Evolutionary conservation across 148 eudicot species (phyloP).

Genomic region (Fallopia convolvulus): DNA sequence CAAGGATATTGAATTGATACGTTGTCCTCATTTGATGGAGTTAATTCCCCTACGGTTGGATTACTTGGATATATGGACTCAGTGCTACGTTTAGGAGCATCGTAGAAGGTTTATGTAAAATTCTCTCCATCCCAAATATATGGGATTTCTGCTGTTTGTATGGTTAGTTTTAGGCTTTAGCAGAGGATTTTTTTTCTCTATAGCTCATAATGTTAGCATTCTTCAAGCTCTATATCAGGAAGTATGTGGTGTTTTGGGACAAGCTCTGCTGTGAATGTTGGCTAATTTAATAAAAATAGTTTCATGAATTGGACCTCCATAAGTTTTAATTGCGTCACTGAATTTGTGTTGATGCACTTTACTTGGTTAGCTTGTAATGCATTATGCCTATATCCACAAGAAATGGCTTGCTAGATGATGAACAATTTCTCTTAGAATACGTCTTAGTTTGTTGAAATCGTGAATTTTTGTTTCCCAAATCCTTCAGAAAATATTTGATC

Average conservation of each 20-base stretch:
- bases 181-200: not conserved
- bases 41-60: not conserved
- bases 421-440: not conserved
- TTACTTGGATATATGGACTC: not conserved
- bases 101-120: not conserved
- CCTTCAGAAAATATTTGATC: not conserved
- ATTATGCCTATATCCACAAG: not conserved
- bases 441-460: not conserved
- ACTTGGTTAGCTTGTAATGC: too few species aligned
- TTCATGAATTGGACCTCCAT: not conserved
- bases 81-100: not conserved
- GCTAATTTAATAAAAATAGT: not conserved
- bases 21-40: not conserved
- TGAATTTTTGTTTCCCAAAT: not conserved
- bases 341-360: not conserved
- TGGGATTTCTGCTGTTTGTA: not conserved
- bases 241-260: not conserved
- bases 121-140: not conserved
- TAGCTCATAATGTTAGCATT: not conserved
- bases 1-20: not conserved
- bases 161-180: not conserved
- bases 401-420: not conserved
- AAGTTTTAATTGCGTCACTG: not conserved
- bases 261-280: not conserved
- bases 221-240: not conserved